phyloP scores from a whole-genome alignment of 1,284 basidiomycete genomes.

The Thecaphora frezii region DNA sequence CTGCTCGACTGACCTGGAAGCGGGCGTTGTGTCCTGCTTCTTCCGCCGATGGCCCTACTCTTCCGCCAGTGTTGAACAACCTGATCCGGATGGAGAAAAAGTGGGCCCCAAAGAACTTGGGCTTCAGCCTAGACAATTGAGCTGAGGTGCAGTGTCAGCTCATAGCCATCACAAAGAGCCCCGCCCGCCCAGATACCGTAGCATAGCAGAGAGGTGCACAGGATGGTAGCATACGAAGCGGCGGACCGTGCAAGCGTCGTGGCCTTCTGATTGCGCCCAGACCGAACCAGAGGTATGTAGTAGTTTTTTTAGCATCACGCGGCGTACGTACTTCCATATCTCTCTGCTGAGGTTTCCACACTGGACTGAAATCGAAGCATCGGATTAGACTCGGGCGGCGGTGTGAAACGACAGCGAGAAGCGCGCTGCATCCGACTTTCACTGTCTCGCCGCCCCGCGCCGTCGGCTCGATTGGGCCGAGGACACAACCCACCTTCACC shows the following conservation, averaged over 20 bases:
- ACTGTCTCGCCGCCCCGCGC: too few species aligned
- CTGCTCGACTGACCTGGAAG: not conserved
- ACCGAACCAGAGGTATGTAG: not conserved
- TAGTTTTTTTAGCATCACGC: too few species aligned
- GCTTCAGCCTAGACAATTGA: conserved; percentile 39
- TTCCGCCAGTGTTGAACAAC: conserved; percentile 64
- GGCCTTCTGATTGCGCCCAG: not conserved
- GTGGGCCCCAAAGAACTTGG: conserved; percentile 59
- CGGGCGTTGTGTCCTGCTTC: not conserved
- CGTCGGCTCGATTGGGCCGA: too few species aligned
- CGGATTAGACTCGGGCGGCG: too few species aligned
- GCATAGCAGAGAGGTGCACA: not conserved
- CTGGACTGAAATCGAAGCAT: too few species aligned
- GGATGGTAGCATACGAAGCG: not conserved
- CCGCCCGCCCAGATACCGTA: too few species aligned
- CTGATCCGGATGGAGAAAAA: conserved; percentile 67
- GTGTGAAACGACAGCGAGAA: too few species aligned
- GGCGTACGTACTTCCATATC: too few species aligned
- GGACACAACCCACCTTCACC: too few species aligned
- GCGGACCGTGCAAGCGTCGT: not conserved
- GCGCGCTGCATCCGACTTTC: too few species aligned
- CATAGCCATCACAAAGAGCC: too few species aligned
- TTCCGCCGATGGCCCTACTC: not conserved
- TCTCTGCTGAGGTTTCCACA: too few species aligned
- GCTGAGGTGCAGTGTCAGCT: not conserved